phyloP scores from a whole-genome alignment of 441 rosid species.

The Breynia disticha region DNA sequence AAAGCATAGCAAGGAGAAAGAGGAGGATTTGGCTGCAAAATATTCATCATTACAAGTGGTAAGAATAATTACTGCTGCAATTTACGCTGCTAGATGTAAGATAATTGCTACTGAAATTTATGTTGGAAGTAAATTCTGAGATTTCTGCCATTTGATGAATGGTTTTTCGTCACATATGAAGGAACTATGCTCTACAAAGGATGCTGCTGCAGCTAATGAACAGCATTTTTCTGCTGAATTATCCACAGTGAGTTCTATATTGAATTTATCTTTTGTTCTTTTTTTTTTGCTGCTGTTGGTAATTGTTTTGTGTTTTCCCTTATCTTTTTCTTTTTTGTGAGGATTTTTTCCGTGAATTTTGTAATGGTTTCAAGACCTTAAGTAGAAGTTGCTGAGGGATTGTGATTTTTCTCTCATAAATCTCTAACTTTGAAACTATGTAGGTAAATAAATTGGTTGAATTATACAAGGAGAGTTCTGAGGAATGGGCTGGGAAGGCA shows the following conservation, averaged over 20 bases:
- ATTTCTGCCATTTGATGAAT: slow-evolving; percentile 9
- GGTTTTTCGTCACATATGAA: slow-evolving; percentile 20
- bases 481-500: slow-evolving; percentile 90
- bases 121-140: slow-evolving; percentile 7
- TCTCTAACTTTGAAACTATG: background rate
- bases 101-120: background rate
- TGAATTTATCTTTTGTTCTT: background rate
- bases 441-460: slow-evolving; percentile 88
- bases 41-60: slow-evolving; percentile 62
- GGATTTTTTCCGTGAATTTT: too few species aligned
- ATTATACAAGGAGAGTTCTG: slow-evolving; percentile 80
- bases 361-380: too few species aligned
- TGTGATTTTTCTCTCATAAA: too few species aligned
- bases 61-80: slow-evolving; percentile 2
- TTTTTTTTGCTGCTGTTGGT: background rate
- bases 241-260: slow-evolving; percentile 49
- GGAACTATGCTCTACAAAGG: slow-evolving; percentile 68
- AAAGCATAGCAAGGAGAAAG: slow-evolving; percentile 67
- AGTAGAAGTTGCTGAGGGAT: too few species aligned
- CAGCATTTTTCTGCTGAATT: slow-evolving; percentile 63
- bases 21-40: slow-evolving; percentile 57
- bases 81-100: background rate
- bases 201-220: slow-evolving; percentile 59
- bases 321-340: too few species aligned
- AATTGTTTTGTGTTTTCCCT: too few species aligned